Evolutionary conservation across 2,329 filamentous ascomycete genomes (phyloP).

Genomic region (Colletotrichum salicis): DNA sequence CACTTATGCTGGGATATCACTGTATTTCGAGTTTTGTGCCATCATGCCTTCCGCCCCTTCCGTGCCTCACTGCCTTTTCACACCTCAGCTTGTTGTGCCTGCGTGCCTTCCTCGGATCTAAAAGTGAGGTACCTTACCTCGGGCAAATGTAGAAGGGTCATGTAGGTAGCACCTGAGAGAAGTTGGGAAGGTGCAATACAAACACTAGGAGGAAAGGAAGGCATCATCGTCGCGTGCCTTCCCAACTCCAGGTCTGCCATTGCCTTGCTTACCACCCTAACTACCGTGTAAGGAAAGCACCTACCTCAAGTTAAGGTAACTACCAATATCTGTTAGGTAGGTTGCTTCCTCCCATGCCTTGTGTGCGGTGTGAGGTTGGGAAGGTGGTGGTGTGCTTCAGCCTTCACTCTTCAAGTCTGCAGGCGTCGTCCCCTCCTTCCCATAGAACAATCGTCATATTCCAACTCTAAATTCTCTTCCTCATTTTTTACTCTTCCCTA

Average conservation of each 20-base stretch:
- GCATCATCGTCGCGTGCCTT: not conserved
- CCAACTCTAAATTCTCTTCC: not conserved
- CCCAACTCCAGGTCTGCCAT: not conserved
- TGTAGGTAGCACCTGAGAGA: too few species aligned
- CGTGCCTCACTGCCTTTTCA: not conserved
- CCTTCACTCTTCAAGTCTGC: not conserved
- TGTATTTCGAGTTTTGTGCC: not conserved
- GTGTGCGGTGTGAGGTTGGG: not conserved
- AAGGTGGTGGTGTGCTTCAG: not conserved
- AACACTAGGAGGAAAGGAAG: not conserved
- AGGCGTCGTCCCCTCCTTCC: not conserved
- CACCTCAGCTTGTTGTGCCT: too few species aligned
- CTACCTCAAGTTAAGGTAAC: too few species aligned
- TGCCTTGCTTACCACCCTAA: too few species aligned
- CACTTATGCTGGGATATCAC: not conserved
- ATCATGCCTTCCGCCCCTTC: not conserved
- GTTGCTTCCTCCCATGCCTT: not conserved
- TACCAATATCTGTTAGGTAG: too few species aligned
- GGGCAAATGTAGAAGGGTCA: too few species aligned
- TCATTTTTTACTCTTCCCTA: not conserved
- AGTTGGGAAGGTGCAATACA: not conserved
- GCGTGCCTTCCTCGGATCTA: too few species aligned
- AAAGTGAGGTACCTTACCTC: too few species aligned
- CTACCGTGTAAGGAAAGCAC: too few species aligned
- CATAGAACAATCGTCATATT: slow-evolving; percentile 2